Conservation (phyloP, 2,329 filamentous ascomycete species). For the Diaporthe citri region DNA sequence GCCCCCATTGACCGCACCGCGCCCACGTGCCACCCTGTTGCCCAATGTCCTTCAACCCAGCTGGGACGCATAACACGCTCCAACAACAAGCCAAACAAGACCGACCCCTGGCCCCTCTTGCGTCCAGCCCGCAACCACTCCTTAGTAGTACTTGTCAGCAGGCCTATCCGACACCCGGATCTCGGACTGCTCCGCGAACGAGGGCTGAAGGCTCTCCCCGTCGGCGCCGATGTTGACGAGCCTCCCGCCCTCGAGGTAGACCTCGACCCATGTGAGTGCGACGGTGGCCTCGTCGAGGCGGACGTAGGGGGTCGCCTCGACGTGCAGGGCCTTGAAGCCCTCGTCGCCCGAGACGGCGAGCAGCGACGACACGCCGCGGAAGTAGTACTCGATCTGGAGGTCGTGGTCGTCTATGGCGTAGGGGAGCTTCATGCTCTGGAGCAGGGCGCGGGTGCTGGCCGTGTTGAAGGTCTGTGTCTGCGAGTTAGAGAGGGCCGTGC, state of each 20-base stretch:
- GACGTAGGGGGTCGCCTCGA: neutral
- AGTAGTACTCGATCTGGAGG: slow-evolving; percentile 4
- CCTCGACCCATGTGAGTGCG: neutral
- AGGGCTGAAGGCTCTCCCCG: slow-evolving; percentile 17
- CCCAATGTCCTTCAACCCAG: neutral
- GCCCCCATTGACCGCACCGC: neutral
- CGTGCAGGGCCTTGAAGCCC: neutral
- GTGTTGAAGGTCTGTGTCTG: slow-evolving; percentile 2
- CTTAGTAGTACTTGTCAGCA: slow-evolving; percentile 23
- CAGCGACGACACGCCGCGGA: neutral
- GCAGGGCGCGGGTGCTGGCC: slow-evolving; percentile 3
- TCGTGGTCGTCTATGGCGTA: slow-evolving; percentile 13
- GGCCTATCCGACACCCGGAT: neutral
- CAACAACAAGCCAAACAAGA: too few species aligned
- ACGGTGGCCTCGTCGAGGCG: neutral
- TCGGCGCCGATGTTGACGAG: neutral
- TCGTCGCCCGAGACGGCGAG: neutral
- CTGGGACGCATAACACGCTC: neutral
- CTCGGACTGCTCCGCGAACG: slow-evolving; percentile 12
- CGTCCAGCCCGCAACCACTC: neutral
- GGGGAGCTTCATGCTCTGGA: slow-evolving; percentile 4
- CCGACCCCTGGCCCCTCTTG: too few species aligned
- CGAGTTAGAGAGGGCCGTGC: neutral
- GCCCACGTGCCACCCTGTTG: neutral
- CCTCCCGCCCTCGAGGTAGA: neutral